Evolutionary conservation across 306 rosid species (phyloP).

Genomic region (Nissolia schottii): DNA sequence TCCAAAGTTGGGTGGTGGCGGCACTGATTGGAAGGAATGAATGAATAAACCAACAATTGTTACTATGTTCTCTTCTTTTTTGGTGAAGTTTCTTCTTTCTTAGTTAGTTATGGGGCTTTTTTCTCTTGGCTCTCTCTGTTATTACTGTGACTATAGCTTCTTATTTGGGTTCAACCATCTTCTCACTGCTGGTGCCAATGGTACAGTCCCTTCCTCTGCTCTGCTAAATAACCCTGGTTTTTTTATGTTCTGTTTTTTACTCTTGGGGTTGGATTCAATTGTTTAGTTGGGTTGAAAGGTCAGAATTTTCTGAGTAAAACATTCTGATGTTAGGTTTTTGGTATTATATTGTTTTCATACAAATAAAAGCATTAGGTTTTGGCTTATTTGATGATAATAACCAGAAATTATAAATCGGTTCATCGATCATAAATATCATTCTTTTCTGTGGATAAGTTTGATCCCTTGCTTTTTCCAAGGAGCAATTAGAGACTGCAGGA

Average conservation of each 20-base stretch:
- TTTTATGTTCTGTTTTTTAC: background rate
- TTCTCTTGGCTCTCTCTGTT: constrained; percentile 17
- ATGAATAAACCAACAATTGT: too few relatives aligned
- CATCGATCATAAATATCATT: background rate
- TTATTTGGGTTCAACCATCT: constrained; percentile 24
- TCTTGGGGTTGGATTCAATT: background rate
- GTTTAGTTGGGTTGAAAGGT: background rate
- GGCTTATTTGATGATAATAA: constrained; percentile 4
- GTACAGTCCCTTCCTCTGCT: constrained; percentile 22
- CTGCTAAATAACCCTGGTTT: too few relatives aligned
- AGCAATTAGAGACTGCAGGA: background rate
- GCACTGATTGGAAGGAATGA: too few relatives aligned
- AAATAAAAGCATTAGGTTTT: background rate
- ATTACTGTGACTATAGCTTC: constrained; percentile 10
- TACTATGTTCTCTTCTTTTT: too few relatives aligned
- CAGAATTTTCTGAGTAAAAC: background rate
- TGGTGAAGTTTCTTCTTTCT: constrained; percentile 34
- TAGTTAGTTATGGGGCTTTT: constrained; percentile 28
- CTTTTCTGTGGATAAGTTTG: background rate
- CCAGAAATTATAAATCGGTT: background rate
- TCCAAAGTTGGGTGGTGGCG: constrained; percentile 35
- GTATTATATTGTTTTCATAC: constrained; percentile 3
- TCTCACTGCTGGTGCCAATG: constrained; percentile 37
- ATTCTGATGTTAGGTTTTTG: constrained; percentile 8
- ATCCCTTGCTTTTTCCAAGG: background rate